Conservation (phyloP, 257 asterid species). For the Nicotiana sylvestris region DNA sequence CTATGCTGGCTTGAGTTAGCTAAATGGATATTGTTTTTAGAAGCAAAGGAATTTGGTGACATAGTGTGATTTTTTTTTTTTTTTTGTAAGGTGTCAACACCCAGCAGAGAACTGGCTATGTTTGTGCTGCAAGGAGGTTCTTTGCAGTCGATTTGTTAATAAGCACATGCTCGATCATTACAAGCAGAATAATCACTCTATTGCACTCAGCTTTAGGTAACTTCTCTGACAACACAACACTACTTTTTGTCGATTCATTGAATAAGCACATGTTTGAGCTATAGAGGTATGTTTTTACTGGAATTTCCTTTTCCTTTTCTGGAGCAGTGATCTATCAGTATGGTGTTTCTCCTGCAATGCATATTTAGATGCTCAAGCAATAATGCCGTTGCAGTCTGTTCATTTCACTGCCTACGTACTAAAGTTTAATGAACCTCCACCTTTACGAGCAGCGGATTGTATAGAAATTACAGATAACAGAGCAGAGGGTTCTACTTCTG, state of each 20-base stretch:
- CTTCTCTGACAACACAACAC: neutral
- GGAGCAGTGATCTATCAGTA: slow-evolving; percentile 73
- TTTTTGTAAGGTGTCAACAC: slow-evolving; percentile 55
- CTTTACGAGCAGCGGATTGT: slow-evolving; percentile 30
- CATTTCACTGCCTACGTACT: slow-evolving; percentile 73
- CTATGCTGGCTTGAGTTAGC: neutral
- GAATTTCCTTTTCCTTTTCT: neutral
- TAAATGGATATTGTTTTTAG: neutral
- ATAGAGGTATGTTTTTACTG: neutral
- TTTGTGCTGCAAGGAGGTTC: slow-evolving; percentile 75
- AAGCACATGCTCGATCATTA: slow-evolving; percentile 89
- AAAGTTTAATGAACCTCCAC: slow-evolving; percentile 78
- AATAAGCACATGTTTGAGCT: neutral
- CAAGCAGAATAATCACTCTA: slow-evolving; percentile 39
- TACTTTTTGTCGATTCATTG: neutral
- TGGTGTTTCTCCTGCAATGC: slow-evolving; percentile 95
- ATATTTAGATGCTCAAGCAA: slow-evolving; percentile 74
- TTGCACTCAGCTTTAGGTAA: slow-evolving; percentile 84
- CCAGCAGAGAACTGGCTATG: slow-evolving; percentile 85
- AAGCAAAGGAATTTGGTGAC: neutral
- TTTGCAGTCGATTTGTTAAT: slow-evolving; percentile 90
- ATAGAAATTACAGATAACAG: slow-evolving; percentile 20
- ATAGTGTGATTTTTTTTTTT: neutral
- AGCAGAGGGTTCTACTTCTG: slow-evolving; percentile 14
- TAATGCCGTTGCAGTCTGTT: slow-evolving; percentile 47